These are phyloP conservation scores for Coemansia sp. DNA, from an alignment of 192 early-diverging fungal genomes.

Conservation along the genomic window DNA sequence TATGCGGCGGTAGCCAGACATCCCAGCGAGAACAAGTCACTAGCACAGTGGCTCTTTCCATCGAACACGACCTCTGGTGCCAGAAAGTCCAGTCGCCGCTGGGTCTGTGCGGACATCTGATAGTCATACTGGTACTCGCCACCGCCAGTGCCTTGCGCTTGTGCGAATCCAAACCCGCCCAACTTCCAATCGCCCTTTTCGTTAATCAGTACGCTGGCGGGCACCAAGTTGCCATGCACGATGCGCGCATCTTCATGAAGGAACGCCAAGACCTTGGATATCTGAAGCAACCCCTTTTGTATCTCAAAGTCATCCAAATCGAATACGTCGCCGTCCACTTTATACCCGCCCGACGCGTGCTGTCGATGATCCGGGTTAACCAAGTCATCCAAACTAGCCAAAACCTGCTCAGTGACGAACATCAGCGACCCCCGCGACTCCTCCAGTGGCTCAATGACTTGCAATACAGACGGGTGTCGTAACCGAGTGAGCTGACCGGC, in stretches of 20 bases:
- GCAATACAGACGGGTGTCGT: constrained; percentile 76
- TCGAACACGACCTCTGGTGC: constrained; percentile 75
- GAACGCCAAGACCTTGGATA: constrained; percentile 74
- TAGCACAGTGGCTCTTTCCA: constrained; percentile 51
- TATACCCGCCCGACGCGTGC: constrained; percentile 6
- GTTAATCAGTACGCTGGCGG: constrained; percentile 74
- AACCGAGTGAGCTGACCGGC: constrained; percentile 68
- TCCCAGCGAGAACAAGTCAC: constrained; percentile 80
- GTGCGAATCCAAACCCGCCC: constrained; percentile 70
- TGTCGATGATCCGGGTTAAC: constrained; percentile 48
- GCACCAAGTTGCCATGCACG: constrained; percentile 73
- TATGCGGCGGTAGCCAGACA: constrained; percentile 74
- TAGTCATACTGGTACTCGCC: constrained; percentile 58
- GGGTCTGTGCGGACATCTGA: constrained; percentile 58
- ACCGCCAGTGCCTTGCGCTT: constrained; percentile 11
- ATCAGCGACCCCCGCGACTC: constrained; percentile 64
- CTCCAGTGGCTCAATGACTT: constrained; percentile 72
- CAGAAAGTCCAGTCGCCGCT: constrained; percentile 60
- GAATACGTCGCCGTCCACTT: constrained; percentile 54
- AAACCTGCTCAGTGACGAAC: constrained; percentile 78
- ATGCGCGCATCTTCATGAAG: constrained; percentile 70
- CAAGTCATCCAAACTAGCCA: constrained; percentile 64
- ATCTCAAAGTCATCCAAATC: constrained; percentile 81
- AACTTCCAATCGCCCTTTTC: constrained; percentile 83
- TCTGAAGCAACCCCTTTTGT: constrained; percentile 75